Base-by-base conservation (phyloP, 140 eudicot genomes). In the Oenanthe javanica region DNA sequence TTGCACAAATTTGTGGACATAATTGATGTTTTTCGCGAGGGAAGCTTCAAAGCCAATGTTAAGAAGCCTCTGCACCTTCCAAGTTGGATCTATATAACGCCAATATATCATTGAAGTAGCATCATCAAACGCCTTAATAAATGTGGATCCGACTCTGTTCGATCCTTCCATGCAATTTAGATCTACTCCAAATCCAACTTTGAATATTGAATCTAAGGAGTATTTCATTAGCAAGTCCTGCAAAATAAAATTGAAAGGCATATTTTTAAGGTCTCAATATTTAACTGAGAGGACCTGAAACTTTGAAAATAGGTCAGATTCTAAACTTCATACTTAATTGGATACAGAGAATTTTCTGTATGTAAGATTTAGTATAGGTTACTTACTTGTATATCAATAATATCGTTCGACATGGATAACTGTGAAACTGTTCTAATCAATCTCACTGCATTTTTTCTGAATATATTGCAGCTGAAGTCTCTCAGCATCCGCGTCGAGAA, bases 181-280 rank as follows among this genome's bases (percentile, higher is more conserved):
- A 45, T 90, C 97, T 25, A 88, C 92, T 77, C 97, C 97, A 77
- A 93, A 93, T 25, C 94, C 97, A 45, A 93, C 92, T 86, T 90
- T 89, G 86, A 93, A 90, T 79, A 93, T 93, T 0, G 93, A 89
- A 55, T 90, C 97, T 76, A 93, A 57, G 4, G 88, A 74, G 76
- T 79, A 83, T 84, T 84, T 89, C 92, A 93, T 90, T 51, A 92
- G 79, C 87, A 89, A 77, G 49, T 83, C 91, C 94, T 93, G 87
- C 83, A 75, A 75, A 23, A 25, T 3, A 73, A 0, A 47, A 43
- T 1, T 43, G 10, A 15, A 21, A 73, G 72, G 18, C 18, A 25
- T 27, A 0, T 3, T 31, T 31, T 27, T 11, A 31, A 25, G 73
- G 45, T 66, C 73, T 66, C 0, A 1, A 31, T 27, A 1, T 66